phyloP scores from a whole-genome alignment of 192 early-diverging fungal genomes.

The Lunasporangiospora selenospora region DNA sequence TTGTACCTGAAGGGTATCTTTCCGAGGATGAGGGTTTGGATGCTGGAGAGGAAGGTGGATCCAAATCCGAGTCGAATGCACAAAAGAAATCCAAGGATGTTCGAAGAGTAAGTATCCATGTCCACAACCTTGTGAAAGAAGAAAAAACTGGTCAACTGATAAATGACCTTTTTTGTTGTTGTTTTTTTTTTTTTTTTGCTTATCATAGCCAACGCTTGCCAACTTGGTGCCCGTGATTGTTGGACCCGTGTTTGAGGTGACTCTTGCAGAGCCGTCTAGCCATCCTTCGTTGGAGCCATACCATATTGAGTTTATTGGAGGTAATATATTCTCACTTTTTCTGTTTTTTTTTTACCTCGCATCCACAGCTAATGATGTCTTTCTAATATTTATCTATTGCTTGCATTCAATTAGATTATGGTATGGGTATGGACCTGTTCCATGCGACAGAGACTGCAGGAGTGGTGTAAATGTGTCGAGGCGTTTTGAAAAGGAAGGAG shows the following conservation, averaged over 20 bases:
- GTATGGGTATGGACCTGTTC: slow-evolving; percentile 43
- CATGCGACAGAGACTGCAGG: slow-evolving; percentile 18
- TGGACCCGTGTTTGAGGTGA: slow-evolving; percentile 44
- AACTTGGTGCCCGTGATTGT: slow-evolving; percentile 31
- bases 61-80: slow-evolving; percentile 8
- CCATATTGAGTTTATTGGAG: slow-evolving; percentile 40
- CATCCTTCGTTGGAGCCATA: slow-evolving; percentile 40
- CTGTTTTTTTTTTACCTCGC: no score
- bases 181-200: not conserved
- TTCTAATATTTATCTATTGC: no score
- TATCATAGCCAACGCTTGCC: slow-evolving; percentile 8
- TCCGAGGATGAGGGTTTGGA: slow-evolving; percentile 76
- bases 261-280: slow-evolving; percentile 26
- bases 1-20: slow-evolving; percentile 88
- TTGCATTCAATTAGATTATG: slow-evolving; percentile 18
- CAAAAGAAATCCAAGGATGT: slow-evolving; percentile 26
- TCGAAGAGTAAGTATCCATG: slow-evolving; percentile 18
- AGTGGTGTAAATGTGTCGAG: no score
- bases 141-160: no score
- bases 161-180: not conserved
- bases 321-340: no score
- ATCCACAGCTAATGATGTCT: no score
- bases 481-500: no score
- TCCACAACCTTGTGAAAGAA: no score
- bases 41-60: slow-evolving; percentile 40